Conservation (phyloP, 345 rosid species). For the Garcia nutans region DNA sequence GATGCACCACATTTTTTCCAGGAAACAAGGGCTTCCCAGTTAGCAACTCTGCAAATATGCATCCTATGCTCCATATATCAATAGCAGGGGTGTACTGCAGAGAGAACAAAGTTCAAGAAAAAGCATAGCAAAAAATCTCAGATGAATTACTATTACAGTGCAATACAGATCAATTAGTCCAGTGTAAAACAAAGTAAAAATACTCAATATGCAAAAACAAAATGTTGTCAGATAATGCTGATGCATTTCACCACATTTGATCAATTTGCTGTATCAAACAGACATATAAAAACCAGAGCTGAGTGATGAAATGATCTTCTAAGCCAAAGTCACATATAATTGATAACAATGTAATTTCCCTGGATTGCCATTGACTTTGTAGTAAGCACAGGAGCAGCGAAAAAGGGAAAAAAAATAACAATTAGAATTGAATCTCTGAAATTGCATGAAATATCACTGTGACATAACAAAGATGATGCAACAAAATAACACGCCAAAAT, state of each 20-base stretch:
- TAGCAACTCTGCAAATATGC: slow-evolving; percentile 94
- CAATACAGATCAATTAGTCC: not conserved
- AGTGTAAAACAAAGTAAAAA: not conserved
- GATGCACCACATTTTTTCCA: slow-evolving; percentile 91
- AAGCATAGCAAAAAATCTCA: slow-evolving; percentile 14
- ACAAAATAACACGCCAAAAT: not conserved
- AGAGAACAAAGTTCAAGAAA: slow-evolving; percentile 14
- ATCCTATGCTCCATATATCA: slow-evolving; percentile 98
- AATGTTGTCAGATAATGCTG: not conserved
- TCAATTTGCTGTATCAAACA: not conserved
- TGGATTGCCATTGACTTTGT: not conserved
- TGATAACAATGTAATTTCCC: not conserved
- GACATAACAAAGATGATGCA: not conserved
- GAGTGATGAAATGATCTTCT: not conserved
- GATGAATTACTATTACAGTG: not conserved
- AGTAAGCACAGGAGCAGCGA: not conserved
- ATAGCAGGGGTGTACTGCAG: slow-evolving; percentile 97
- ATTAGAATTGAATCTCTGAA: not conserved
- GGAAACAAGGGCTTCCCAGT: slow-evolving; percentile 92
- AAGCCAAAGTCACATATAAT: not conserved
- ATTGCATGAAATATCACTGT: not conserved
- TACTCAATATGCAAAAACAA: not conserved
- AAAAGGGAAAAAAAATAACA: not conserved
- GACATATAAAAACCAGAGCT: not conserved
- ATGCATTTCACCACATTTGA: not conserved